Evolutionary conservation across 129 eudicot genomes (phyloP).

Genomic region (Mikania micrantha): DNA sequence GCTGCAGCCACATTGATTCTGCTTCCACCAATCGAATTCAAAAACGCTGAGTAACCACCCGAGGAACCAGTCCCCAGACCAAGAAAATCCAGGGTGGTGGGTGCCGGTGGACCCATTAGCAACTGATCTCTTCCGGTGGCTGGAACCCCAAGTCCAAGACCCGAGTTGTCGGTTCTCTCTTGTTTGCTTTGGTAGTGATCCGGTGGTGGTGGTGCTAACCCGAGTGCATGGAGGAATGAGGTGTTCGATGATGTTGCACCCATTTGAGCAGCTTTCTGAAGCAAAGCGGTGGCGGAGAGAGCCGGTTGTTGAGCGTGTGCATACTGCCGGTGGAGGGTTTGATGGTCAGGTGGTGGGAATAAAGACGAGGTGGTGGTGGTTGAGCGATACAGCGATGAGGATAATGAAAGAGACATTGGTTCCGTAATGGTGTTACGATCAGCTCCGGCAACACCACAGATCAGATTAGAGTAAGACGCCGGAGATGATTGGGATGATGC

Average conservation of each 20-base stretch:
- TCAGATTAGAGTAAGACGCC: conserved; percentile 38
- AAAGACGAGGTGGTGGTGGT: conserved; percentile 34
- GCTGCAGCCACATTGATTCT: conserved; percentile 25
- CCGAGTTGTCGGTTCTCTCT: conserved; percentile 22
- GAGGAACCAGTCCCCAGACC: conserved; percentile 57
- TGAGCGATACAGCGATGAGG: conserved; percentile 53
- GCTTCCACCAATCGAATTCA: conserved; percentile 42
- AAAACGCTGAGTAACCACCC: conserved; percentile 44
- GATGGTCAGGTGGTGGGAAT: conserved; percentile 33
- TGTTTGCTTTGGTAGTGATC: conserved; percentile 32
- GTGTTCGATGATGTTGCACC: conserved; percentile 60
- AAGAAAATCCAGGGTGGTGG: conserved; percentile 75
- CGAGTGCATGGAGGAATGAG: conserved; percentile 67
- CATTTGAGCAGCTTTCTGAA: conserved; percentile 86
- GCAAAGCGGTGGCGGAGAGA: conserved; percentile 75
- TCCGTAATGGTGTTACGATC: conserved; percentile 28
- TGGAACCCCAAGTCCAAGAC: conserved; percentile 41
- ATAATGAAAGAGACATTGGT: conserved; percentile 61
- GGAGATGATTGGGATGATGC: conserved; percentile 48
- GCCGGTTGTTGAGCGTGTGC: conserved; percentile 45
- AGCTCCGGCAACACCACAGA: conserved; percentile 27
- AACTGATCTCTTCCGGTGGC: conserved; percentile 19
- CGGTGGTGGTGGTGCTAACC: conserved; percentile 33
- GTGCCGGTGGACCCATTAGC: conserved; percentile 46
- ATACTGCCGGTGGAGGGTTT: conserved; percentile 27